Evolutionary conservation across 164 flowering plant species (phyloP).

Genomic region (Houttuynia cordata): DNA sequence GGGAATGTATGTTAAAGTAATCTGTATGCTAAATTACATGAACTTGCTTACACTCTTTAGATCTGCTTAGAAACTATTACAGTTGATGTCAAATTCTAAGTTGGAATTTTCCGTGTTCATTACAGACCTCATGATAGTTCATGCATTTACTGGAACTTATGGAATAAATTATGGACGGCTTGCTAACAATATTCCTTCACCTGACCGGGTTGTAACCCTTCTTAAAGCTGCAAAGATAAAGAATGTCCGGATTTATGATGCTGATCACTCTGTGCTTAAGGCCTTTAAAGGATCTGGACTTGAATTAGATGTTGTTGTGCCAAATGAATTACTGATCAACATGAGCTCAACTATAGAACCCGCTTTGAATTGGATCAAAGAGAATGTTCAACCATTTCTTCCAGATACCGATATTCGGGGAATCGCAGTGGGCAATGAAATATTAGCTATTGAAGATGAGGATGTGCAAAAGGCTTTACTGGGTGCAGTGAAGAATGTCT

Average conservation of each 20-base stretch:
- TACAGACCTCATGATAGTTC: slow-evolving; percentile 19
- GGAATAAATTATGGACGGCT: slow-evolving; percentile 80
- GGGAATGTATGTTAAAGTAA: too few relatives aligned
- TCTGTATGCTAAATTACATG: too few relatives aligned
- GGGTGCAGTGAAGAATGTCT: slow-evolving; percentile 58
- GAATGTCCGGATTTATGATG: slow-evolving; percentile 72
- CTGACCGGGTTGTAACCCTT: slow-evolving; percentile 69
- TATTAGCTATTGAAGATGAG: slow-evolving; percentile 33
- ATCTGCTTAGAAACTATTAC: too few relatives aligned
- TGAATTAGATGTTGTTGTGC: slow-evolving; percentile 54
- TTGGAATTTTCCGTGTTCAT: slow-evolving; percentile 7
- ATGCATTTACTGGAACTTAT: slow-evolving; percentile 60
- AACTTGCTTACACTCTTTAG: too few relatives aligned
- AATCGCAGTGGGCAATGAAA: slow-evolving; percentile 78
- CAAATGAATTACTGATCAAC: slow-evolving; percentile 50
- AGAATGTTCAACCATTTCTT: slow-evolving; percentile 52
- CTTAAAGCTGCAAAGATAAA: slow-evolving; percentile 70
- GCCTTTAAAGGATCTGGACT: slow-evolving; percentile 68
- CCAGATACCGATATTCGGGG: slow-evolving; percentile 57
- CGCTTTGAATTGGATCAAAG: slow-evolving; percentile 64
- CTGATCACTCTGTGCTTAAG: slow-evolving; percentile 46
- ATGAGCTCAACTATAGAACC: slow-evolving; percentile 48
- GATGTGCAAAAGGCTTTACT: slow-evolving; percentile 52
- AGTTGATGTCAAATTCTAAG: not conserved
- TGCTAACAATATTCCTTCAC: slow-evolving; percentile 69